Evolutionary conservation across 371 early-diverging fungal genomes (phyloP).

Genomic region (Coemansia sp.): DNA sequence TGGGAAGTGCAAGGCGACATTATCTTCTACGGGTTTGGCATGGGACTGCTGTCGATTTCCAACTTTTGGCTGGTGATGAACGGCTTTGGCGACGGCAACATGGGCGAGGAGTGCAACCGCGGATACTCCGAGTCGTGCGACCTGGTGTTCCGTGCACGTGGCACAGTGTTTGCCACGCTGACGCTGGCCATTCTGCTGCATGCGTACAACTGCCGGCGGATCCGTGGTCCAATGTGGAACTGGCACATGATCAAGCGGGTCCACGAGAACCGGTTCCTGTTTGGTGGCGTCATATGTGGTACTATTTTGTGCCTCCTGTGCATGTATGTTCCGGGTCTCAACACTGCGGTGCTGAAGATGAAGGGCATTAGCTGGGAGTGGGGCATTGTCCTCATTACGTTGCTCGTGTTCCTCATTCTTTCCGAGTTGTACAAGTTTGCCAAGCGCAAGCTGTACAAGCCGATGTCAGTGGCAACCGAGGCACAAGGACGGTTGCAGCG

Average conservation of each 20-base stretch:
- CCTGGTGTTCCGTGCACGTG: slow-evolving; percentile 73
- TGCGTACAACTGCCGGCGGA: slow-evolving; percentile 72
- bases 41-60: slow-evolving; percentile 64
- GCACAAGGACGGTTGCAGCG: slow-evolving; percentile 49
- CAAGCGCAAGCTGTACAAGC: slow-evolving; percentile 53
- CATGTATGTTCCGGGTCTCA: slow-evolving; percentile 71
- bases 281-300: slow-evolving; percentile 58
- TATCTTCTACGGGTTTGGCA: slow-evolving; percentile 69
- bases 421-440: slow-evolving; percentile 60
- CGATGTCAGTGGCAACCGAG: slow-evolving; percentile 35
- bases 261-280: slow-evolving; percentile 62
- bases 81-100: slow-evolving; percentile 62
- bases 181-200: slow-evolving; percentile 68
- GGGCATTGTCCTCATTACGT: slow-evolving; percentile 65
- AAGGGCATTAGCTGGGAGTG: slow-evolving; percentile 72
- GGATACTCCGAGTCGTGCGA: slow-evolving; percentile 61
- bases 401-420: slow-evolving; percentile 60
- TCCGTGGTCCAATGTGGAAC: slow-evolving; percentile 63
- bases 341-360: slow-evolving; percentile 69
- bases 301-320: slow-evolving; percentile 59
- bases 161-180: slow-evolving; percentile 66
- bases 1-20: slow-evolving; percentile 68
- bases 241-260: slow-evolving; percentile 44
- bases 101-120: slow-evolving; percentile 65
- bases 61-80: slow-evolving; percentile 70